Percentiles rank a stretch among this genome's conserved stretches.
These are phyloP conservation scores for Lachancea sp. DNA, from an alignment of 805 yeast genomes.

Conservation along the genomic window DNA sequence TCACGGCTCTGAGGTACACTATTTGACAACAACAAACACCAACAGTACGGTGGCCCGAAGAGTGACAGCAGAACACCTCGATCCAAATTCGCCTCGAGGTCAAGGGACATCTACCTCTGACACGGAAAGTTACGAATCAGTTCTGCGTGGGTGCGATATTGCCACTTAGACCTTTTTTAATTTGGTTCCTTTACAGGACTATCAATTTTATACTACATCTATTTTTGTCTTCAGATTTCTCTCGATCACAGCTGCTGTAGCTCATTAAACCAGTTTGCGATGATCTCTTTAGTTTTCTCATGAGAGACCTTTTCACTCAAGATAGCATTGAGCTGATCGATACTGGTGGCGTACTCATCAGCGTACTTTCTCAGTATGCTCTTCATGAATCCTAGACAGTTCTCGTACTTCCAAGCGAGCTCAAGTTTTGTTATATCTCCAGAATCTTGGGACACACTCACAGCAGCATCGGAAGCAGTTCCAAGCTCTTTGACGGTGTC, in stretches of 20 bases:
- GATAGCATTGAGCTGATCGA: slow-evolving; percentile 31
- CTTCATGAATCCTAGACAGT: slow-evolving; percentile 34
- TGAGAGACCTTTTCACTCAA: slow-evolving; percentile 32
- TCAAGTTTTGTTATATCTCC: slow-evolving; percentile 32
- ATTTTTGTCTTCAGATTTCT: not conserved
- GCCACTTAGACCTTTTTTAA: not conserved
- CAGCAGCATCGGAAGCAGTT: slow-evolving; percentile 19
- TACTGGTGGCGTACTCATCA: slow-evolving; percentile 34
- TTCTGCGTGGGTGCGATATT: slow-evolving; percentile 9
- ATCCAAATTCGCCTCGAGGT: slow-evolving; percentile 1
- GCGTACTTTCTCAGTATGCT: slow-evolving; percentile 40
- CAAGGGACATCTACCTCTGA: slow-evolving; percentile 5
- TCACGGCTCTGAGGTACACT: not conserved
- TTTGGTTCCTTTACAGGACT: not conserved
- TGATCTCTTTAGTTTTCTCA: slow-evolving; percentile 24
- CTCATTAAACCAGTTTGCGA: slow-evolving; percentile 33
- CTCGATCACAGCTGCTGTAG: slow-evolving; percentile 12
- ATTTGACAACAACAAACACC: slow-evolving; percentile 10
- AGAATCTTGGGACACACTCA: slow-evolving; percentile 22
- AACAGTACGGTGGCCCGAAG: slow-evolving; percentile 20
- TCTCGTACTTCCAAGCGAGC: slow-evolving; percentile 38
- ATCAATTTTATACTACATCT: not conserved
- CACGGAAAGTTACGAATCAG: slow-evolving; percentile 13
- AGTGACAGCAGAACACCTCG: slow-evolving; percentile 4
- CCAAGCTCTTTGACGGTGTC: slow-evolving; percentile 18